Evolutionary conservation across 2,329 filamentous ascomycete genomes (phyloP).

Genomic region (Fusarium mexicanum): DNA sequence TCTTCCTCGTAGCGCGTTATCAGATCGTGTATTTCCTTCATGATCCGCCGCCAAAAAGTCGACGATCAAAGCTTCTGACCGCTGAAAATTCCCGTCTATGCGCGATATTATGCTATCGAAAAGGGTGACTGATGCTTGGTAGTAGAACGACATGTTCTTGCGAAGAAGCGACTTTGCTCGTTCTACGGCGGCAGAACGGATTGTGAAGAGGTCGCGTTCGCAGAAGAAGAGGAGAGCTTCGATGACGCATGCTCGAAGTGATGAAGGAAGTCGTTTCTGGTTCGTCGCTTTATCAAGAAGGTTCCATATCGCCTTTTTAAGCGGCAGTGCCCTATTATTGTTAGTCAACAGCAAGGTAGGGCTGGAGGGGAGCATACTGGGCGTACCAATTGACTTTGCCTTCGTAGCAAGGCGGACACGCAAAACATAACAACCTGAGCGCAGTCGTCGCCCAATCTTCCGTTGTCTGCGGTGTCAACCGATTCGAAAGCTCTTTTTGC

Average conservation of each 20-base stretch:
- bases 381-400: conserved; percentile 46
- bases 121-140: conserved; percentile 44
- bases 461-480: conserved; percentile 20
- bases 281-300: conserved; percentile 36
- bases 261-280: conserved; percentile 19
- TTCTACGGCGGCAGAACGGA: conserved; percentile 40
- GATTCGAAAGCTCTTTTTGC: background rate
- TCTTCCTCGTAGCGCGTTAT: conserved; percentile 46
- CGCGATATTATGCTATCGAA: conserved; percentile 48
- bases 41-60: conserved; percentile 38
- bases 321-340: conserved; percentile 29
- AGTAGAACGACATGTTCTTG: conserved; percentile 46
- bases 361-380: conserved; percentile 22
- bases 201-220: conserved; percentile 44
- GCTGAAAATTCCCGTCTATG: conserved; percentile 39
- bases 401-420: conserved; percentile 47
- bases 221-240: conserved; percentile 46
- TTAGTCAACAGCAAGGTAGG: background rate
- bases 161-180: conserved; percentile 38
- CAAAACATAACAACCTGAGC: conserved; percentile 42
- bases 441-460: conserved; percentile 36
- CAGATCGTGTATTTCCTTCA: conserved; percentile 30
- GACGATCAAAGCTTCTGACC: conserved; percentile 40
- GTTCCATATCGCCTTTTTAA: conserved; percentile 43
- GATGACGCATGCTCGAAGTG: conserved; percentile 33